These are phyloP conservation scores for Colletotrichum lentis DNA, from an alignment of 2,329 filamentous ascomycete genomes.

Conservation along the genomic window DNA sequence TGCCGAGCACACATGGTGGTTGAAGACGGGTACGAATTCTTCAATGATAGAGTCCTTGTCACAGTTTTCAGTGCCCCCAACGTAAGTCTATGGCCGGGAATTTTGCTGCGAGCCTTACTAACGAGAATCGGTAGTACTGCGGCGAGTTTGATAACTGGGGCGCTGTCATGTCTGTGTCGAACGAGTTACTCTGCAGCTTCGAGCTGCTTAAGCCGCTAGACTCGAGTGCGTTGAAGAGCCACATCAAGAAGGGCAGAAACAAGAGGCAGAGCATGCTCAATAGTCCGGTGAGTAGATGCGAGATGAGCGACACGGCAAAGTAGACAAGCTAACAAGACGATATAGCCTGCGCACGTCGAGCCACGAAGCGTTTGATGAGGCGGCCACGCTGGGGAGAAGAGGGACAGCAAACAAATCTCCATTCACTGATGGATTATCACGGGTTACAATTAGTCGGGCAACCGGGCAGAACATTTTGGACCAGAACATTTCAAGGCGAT, in stretches of 20 bases:
- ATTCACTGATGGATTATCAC: constrained; percentile 26
- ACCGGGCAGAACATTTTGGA: constrained; percentile 28
- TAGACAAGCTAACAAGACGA: constrained; percentile 32
- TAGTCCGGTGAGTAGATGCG: constrained; percentile 78
- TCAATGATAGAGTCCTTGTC: constrained; percentile 91
- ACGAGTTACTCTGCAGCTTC: constrained; percentile 93
- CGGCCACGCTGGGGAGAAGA: constrained; percentile 22
- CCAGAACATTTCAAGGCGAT: constrained; percentile 12
- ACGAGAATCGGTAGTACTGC: constrained; percentile 75
- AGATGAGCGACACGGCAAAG: background rate
- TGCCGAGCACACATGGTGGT: constrained; percentile 99
- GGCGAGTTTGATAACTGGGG: constrained; percentile 99
- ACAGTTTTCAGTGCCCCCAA: constrained; percentile 98
- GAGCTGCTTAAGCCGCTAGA: constrained; percentile 96
- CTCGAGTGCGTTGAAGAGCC: constrained; percentile 93
- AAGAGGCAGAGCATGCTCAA: constrained; percentile 95
- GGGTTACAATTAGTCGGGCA: constrained; percentile 34
- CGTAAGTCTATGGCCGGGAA: constrained; percentile 65
- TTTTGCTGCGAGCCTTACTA: constrained; percentile 39
- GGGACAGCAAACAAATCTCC: constrained; percentile 26
- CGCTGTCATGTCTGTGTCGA: constrained; percentile 96
- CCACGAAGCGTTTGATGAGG: constrained; percentile 61
- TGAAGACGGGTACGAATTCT: constrained; percentile 98
- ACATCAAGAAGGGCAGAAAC: constrained; percentile 97
- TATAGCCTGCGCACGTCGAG: constrained; percentile 64